Evolutionary conservation across 352 stramenopile genomes (phyloP).

Genomic region (Phytophthora palmivora): DNA sequence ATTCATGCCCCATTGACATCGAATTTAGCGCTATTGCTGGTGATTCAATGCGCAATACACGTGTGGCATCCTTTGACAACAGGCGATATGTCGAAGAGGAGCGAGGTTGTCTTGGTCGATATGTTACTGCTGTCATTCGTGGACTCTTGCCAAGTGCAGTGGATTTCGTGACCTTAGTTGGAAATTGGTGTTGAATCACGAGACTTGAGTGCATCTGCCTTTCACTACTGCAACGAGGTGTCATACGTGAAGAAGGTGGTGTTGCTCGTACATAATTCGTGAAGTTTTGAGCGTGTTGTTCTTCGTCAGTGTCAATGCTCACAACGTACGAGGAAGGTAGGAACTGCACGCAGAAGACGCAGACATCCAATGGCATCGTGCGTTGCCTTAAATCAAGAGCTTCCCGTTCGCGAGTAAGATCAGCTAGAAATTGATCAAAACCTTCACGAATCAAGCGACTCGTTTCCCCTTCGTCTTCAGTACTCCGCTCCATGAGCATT

Average conservation of each 20-base stretch:
- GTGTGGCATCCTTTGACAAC: conserved; percentile 56
- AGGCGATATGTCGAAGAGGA: conserved; percentile 49
- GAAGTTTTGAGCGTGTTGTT: conserved; percentile 6
- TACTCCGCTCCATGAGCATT: conserved; percentile 59
- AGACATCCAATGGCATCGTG: conserved; percentile 50
- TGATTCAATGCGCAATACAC: conserved; percentile 61
- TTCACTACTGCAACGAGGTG: conserved; percentile 13
- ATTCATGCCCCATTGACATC: conserved; percentile 13
- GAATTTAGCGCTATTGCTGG: conserved; percentile 24
- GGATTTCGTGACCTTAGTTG: conserved; percentile 11
- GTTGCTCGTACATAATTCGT: conserved; percentile 13
- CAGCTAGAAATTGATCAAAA: conserved; percentile 57
- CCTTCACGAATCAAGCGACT: conserved; percentile 39
- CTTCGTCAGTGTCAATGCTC: conserved; percentile 33
- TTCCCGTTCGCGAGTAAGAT: conserved; percentile 47
- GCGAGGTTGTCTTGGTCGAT: conserved; percentile 23
- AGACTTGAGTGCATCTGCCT: conserved; percentile 45
- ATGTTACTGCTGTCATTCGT: conserved; percentile 7
- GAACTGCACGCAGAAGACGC: conserved; percentile 59
- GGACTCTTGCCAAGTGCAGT: conserved; percentile 6
- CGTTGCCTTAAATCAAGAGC: conserved; percentile 26
- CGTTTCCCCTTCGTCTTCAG: conserved; percentile 15
- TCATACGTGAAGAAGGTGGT: conserved; percentile 11
- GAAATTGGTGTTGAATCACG: conserved; percentile 66
- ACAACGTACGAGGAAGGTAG: conserved; percentile 56